A percentile compares a stretch with the other conserved stretches of the same genome.
Conservation (phyloP, 805 yeast species). For the Cyberlindnera bimundalis region DNA sequence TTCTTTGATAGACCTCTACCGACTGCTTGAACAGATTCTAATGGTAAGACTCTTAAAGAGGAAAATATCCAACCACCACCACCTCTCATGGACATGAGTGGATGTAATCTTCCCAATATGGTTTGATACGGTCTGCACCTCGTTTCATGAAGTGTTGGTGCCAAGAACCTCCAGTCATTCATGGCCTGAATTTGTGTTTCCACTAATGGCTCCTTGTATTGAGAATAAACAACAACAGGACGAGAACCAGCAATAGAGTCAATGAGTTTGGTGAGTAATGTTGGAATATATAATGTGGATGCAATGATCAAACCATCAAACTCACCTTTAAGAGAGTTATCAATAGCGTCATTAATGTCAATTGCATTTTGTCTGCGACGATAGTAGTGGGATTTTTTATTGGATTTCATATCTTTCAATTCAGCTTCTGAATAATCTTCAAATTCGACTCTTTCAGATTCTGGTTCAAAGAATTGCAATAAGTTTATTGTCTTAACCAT, state of each 20-base stretch:
- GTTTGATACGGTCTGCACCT: conserved; percentile 88
- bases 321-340: conserved; percentile 44
- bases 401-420: conserved; percentile 50
- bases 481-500: conserved; percentile 71
- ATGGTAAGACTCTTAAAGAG: conserved; percentile 77
- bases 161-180: conserved; percentile 66
- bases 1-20: conserved; percentile 51
- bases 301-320: conserved; percentile 78
- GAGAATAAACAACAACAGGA: conserved; percentile 79
- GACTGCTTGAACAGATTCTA: conserved; percentile 65
- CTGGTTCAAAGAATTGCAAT: conserved; percentile 82
- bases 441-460: conserved; percentile 44
- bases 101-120: conserved; percentile 90
- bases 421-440: conserved; percentile 48
- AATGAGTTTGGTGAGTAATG: conserved; percentile 58
- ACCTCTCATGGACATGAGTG: conserved; percentile 88
- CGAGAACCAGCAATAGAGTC: conserved; percentile 78
- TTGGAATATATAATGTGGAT: conserved; percentile 65
- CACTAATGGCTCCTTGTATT: conserved; percentile 74
- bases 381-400: conserved; percentile 62
- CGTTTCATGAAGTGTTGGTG: conserved; percentile 80
- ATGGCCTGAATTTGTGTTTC: conserved; percentile 69
- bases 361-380: conserved; percentile 59
- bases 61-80: conserved; percentile 86
- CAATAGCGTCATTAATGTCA: conserved; percentile 44